Evolutionary conservation across 2,329 filamentous ascomycete species (phyloP).

Genomic region (Botrytis byssoidea): DNA sequence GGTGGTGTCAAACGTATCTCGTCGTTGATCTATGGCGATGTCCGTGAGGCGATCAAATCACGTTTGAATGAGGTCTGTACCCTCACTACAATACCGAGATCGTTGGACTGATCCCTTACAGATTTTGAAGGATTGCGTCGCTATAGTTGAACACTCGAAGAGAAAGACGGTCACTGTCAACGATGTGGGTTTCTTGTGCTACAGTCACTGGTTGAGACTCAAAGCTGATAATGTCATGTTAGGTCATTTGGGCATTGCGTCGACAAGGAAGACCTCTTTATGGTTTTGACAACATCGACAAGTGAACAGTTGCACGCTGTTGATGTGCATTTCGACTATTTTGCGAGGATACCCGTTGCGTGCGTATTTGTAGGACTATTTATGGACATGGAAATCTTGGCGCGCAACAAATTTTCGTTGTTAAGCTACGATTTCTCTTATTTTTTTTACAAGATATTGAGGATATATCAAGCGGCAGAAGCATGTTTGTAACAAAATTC

Average conservation of each 20-base stretch:
- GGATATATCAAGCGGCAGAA: background rate
- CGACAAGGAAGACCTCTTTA: conserved; percentile 55
- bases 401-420: background rate
- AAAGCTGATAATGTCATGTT: background rate
- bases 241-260: conserved; percentile 56
- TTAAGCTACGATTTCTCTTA: background rate
- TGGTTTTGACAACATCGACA: conserved; percentile 51
- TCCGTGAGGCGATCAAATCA: conserved; percentile 50
- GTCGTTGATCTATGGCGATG: conserved; percentile 60
- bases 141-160: conserved; percentile 49
- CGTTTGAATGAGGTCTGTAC: conserved; percentile 48
- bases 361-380: background rate
- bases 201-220: background rate
- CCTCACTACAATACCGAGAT: background rate
- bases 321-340: background rate
- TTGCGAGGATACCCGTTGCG: conserved; percentile 9
- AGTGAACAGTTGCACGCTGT: background rate
- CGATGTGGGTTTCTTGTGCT: conserved; percentile 50
- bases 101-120: background rate
- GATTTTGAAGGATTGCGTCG: conserved; percentile 5
- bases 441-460: background rate
- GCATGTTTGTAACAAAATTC: background rate
- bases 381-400: background rate
- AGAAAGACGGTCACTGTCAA: conserved; percentile 62
- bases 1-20: conserved; percentile 77